A percentile compares a stretch with the other conserved stretches of the same genome.
These are phyloP conservation scores for Candida succiphila DNA, from an alignment of 805 yeast genomes.

Conservation along the genomic window DNA sequence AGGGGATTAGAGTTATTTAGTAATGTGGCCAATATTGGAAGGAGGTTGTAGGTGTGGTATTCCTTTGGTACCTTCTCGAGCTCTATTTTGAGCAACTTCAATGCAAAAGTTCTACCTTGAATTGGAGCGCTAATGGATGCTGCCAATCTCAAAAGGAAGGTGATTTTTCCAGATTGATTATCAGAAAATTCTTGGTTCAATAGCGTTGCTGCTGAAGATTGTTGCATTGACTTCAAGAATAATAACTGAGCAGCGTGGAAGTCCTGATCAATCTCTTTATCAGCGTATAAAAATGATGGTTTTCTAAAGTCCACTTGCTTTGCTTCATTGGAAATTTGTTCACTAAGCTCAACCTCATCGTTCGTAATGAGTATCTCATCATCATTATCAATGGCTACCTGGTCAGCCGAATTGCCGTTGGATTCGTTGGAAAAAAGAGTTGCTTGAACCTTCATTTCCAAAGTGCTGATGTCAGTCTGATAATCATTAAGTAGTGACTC, in stretches of 20 bases:
- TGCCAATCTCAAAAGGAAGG: constrained; percentile 50
- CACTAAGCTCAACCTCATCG: constrained; percentile 16
- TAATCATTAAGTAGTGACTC: constrained; percentile 25
- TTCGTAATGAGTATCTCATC: constrained; percentile 21
- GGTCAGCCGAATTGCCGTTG: constrained; percentile 1
- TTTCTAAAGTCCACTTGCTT: constrained; percentile 6
- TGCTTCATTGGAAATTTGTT: constrained; percentile 14
- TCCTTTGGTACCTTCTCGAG: constrained; percentile 25
- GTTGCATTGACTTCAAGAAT: constrained; percentile 32
- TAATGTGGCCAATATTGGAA: constrained; percentile 50
- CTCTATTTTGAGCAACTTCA: constrained; percentile 28
- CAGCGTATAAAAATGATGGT: constrained; percentile 26
- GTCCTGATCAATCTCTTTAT: constrained; percentile 22
- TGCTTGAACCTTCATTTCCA: constrained; percentile 62
- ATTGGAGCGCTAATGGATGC: constrained; percentile 51
- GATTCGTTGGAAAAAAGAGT: constrained; percentile 31
- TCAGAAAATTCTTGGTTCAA: constrained; percentile 9
- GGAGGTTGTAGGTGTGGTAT: constrained; percentile 36
- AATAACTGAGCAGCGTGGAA: constrained; percentile 32
- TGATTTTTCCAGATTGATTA: constrained; percentile 24
- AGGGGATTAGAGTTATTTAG: constrained; percentile 38
- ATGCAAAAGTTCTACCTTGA: constrained; percentile 40
- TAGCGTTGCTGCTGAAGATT: constrained; percentile 8
- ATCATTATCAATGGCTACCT: constrained; percentile 17
- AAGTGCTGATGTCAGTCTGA: constrained; percentile 28